Conservation (phyloP, 2,329 filamentous ascomycete genomes). For the Fusarium continuum region DNA sequence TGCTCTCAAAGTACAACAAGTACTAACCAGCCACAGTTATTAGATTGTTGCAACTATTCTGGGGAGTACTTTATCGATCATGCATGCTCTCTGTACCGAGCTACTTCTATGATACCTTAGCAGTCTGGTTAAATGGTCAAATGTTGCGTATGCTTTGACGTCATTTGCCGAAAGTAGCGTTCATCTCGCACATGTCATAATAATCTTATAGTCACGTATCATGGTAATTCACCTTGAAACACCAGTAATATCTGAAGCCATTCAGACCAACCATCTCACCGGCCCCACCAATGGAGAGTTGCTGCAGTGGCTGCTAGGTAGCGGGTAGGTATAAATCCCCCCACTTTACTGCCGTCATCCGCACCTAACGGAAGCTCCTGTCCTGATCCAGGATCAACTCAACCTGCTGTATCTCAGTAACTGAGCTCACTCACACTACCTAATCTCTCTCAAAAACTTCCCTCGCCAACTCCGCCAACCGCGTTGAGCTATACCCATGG, state of each 20-base stretch:
- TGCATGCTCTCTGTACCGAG: too few species aligned
- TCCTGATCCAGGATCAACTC: constrained; percentile 1
- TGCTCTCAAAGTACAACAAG: too few species aligned
- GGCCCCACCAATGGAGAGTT: constrained; percentile 7
- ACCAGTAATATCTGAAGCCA: constrained; percentile 1
- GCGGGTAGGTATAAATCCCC: background rate
- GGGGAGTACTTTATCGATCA: too few species aligned
- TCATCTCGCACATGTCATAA: too few species aligned
- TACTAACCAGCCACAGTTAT: too few species aligned
- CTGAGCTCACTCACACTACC: constrained; percentile 31
- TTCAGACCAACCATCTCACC: background rate
- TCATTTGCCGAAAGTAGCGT: too few species aligned
- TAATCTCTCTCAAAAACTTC: constrained; percentile 18
- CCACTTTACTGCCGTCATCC: constrained; percentile 38
- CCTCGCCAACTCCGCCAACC: constrained; percentile 14
- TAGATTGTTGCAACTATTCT: too few species aligned
- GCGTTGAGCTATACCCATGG: constrained; percentile 66
- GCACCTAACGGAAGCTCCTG: constrained; percentile 16
- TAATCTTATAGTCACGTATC: too few species aligned
- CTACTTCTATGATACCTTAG: too few species aligned
- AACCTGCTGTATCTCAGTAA: constrained; percentile 1
- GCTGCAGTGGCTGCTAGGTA: constrained; percentile 1
- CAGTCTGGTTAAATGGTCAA: too few species aligned
- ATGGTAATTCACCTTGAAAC: too few species aligned
- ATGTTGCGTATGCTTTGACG: too few species aligned